Percentiles rank a stretch among this genome's conserved stretches.
phyloP scores from a whole-genome alignment of 2,329 filamentous ascomycete genomes.

The Zymoseptoria pseudotritici region DNA sequence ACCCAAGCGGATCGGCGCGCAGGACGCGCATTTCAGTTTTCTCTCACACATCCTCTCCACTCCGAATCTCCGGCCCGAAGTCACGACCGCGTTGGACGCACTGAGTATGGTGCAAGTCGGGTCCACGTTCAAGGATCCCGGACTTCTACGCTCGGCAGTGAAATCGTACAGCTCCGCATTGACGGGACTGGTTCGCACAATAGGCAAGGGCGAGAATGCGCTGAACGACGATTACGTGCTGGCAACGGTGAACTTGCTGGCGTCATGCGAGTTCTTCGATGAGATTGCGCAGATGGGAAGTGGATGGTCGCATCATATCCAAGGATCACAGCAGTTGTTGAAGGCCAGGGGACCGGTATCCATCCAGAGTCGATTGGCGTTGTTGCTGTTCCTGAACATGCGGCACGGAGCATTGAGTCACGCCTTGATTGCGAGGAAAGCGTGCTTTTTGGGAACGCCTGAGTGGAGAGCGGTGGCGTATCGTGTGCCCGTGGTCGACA shows the following conservation, averaged over 20 bases:
- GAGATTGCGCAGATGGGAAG: constrained; percentile 23
- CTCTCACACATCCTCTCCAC: constrained; percentile 17
- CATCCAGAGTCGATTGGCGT: constrained; percentile 18
- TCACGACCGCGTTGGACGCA: constrained; percentile 23
- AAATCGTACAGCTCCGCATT: constrained; percentile 21
- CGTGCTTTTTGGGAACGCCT: constrained; percentile 20
- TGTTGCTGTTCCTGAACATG: constrained; percentile 24
- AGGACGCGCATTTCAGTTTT: constrained; percentile 19
- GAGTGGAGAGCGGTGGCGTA: constrained; percentile 25
- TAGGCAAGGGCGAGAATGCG: constrained; percentile 10
- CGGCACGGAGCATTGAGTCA: constrained; percentile 21
- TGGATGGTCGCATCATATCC: constrained; percentile 24
- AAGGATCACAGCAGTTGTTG: constrained; percentile 24
- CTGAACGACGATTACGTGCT: constrained; percentile 23
- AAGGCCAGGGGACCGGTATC: constrained; percentile 22
- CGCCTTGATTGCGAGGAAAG: constrained; percentile 22
- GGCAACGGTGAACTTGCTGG: constrained; percentile 24
- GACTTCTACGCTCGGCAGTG: constrained; percentile 20
- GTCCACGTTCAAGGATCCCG: constrained; percentile 18
- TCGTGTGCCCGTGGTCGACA: constrained; percentile 17
- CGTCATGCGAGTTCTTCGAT: constrained; percentile 27
- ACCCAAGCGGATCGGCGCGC: constrained; percentile 13
- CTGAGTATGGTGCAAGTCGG: constrained; percentile 25
- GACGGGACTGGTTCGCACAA: constrained; percentile 12
- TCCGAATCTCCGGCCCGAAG: constrained; percentile 15